Conservation (phyloP, 345 rosid genomes). For the Nephelium lappaceum region DNA sequence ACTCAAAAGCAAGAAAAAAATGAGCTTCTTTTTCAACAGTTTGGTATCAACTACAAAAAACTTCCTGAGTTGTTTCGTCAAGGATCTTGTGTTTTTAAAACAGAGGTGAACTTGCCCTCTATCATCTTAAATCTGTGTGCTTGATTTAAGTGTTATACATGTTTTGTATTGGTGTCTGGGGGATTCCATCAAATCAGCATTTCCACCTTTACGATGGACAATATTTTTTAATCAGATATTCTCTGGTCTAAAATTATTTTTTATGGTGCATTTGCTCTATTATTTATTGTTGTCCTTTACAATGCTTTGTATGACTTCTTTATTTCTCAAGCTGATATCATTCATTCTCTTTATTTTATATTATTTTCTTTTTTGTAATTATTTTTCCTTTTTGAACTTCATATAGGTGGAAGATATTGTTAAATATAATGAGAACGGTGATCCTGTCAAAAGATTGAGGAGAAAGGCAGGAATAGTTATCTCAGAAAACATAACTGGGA, state of each 20-base stretch:
- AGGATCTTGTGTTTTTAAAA: slow-evolving; percentile 78
- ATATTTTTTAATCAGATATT: background rate
- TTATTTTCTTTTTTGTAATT: background rate
- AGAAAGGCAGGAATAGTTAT: slow-evolving; percentile 56
- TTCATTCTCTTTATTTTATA: background rate
- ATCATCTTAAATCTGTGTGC: background rate
- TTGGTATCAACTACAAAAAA: slow-evolving; percentile 76
- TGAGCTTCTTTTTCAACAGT: slow-evolving; percentile 79
- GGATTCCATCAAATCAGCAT: background rate
- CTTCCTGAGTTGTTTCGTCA: slow-evolving; percentile 76
- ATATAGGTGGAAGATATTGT: slow-evolving; percentile 73
- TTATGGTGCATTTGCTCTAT: background rate
- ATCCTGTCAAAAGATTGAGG: slow-evolving; percentile 75
- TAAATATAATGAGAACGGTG: slow-evolving; percentile 65
- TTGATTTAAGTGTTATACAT: background rate
- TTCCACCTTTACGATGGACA: background rate
- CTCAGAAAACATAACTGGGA: slow-evolving; percentile 61
- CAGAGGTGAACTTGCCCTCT: slow-evolving; percentile 48
- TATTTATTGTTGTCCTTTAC: background rate
- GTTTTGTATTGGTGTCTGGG: slow-evolving; percentile 2
- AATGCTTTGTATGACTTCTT: background rate
- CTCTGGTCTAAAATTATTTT: background rate
- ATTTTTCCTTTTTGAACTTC: slow-evolving; percentile 15
- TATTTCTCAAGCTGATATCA: background rate
- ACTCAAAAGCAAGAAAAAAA: slow-evolving; percentile 78